A percentile compares a stretch with the other conserved stretches of the same genome.
Conservation (phyloP, 2,329 filamentous ascomycete genomes). For the Paecilomyces fulvus region DNA sequence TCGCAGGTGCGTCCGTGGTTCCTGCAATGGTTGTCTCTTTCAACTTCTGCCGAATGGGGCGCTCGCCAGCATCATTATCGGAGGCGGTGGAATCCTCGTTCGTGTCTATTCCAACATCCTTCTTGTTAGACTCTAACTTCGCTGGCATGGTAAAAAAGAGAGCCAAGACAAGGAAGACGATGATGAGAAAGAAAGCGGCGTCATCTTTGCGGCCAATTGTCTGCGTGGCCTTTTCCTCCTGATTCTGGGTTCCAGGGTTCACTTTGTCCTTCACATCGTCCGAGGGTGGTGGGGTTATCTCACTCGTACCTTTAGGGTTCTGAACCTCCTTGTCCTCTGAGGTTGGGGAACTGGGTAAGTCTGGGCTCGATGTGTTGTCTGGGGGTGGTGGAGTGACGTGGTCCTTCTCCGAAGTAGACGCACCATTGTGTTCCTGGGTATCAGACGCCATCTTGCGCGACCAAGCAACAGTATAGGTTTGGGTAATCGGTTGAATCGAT, state of each 20-base stretch:
- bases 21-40: constrained; percentile 53
- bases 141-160: neutral
- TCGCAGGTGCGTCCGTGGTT: constrained; percentile 6
- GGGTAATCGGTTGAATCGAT: neutral
- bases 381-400: neutral
- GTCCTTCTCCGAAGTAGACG: neutral
- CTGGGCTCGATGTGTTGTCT: neutral
- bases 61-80: constrained; percentile 35
- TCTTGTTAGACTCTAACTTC: constrained; percentile 5
- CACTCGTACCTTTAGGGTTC: neutral
- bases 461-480: neutral
- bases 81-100: constrained; percentile 19
- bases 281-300: neutral
- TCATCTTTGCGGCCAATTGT: neutral
- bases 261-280: neutral
- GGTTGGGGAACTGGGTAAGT: neutral
- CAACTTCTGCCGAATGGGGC: constrained; percentile 52
- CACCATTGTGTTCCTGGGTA: neutral
- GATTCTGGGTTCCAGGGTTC: neutral
- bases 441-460: neutral
- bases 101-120: constrained; percentile 8
- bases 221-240: neutral
- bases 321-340: neutral
- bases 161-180: neutral
- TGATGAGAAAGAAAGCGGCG: neutral